Evolutionary conservation across 1,284 basidiomycete genomes (phyloP), one percentile per base, ranked within the genome.

Genomic region (Leccinum griseonigrum): DNA sequence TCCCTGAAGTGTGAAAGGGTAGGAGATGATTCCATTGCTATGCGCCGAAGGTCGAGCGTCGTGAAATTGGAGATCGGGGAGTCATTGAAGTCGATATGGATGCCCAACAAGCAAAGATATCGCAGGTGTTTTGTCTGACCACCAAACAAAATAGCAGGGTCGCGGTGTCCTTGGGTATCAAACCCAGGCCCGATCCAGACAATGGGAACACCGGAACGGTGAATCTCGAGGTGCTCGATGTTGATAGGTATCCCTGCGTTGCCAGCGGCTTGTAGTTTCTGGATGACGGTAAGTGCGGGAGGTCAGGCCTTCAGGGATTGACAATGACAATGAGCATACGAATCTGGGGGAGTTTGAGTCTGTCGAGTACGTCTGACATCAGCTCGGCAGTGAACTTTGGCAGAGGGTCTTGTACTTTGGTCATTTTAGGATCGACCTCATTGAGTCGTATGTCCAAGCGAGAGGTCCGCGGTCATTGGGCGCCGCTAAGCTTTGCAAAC

Each of bases 181-280:
- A 73, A 77, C 31, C 70, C 75, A 22, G 73, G 68, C 32, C 79
- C 80, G 34, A 78, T 67, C 74, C 80, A 80, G 22, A 81, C 68
- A 26, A 64, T 79, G 52, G 80, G 78, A 26, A 69, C 59, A 14
- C 81, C 82, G 14, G 74, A 72, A 32, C 86, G 80, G 70, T 87
- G 85, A 28, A 90, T 71, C 71, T 88, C 87, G 62, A 90, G 74
- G 26, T 81, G 81, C 63, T 85, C 78, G 29, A 90, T 68, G 32
- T 68, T 73, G 54, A 78, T 74, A 8, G 79, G 76, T 16, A 70
- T 63, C 3, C 76, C 73, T 3, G 69, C 60, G 16, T 64, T 65
- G 6, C 78, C 78, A 2, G 75, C 76, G 0, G 66, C 61, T 54
- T 76, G 71, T 50, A 89, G 73, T 63, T 78, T 79, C 50, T 82